Percentiles rank a stretch among this genome's conserved stretches.
phyloP scores from a whole-genome alignment of 768 basidiomycete genomes.

The Podaxis pistillaris region DNA sequence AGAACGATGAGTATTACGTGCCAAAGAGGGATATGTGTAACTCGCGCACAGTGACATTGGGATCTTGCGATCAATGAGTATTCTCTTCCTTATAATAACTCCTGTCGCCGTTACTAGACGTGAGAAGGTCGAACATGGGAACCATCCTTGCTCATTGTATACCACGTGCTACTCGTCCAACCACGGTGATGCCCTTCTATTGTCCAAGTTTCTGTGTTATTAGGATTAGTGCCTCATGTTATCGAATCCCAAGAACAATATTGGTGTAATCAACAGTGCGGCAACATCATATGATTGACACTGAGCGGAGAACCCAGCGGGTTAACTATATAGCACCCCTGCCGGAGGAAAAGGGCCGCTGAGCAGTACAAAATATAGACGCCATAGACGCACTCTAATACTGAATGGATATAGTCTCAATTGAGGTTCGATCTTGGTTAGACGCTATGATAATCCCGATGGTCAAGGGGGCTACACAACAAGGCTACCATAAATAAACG shows the following conservation, averaged over 20 bases:
- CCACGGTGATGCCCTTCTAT: background rate
- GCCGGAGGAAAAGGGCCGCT: background rate
- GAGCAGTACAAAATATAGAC: background rate
- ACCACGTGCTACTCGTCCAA: background rate
- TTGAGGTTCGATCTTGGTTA: background rate
- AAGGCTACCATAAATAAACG: conserved; percentile 1
- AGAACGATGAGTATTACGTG: conserved; percentile 1
- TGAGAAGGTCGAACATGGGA: background rate
- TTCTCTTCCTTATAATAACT: background rate
- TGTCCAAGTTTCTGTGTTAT: background rate
- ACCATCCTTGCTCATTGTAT: background rate
- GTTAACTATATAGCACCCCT: background rate
- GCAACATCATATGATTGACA: conserved; percentile 13
- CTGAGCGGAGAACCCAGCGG: conserved; percentile 4
- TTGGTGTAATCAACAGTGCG: background rate
- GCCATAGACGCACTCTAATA: background rate
- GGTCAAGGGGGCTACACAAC: conserved; percentile 1
- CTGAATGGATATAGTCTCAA: background rate
- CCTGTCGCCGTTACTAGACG: background rate
- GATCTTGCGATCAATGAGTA: background rate
- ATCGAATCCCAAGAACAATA: too few species aligned
- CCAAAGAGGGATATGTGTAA: background rate
- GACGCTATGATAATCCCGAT: conserved; percentile 3
- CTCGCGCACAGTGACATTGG: background rate
- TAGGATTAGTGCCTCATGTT: background rate